Base-by-base conservation (phyloP, 1,284 basidiomycete genomes). In the Leccinum subfulvum region DNA sequence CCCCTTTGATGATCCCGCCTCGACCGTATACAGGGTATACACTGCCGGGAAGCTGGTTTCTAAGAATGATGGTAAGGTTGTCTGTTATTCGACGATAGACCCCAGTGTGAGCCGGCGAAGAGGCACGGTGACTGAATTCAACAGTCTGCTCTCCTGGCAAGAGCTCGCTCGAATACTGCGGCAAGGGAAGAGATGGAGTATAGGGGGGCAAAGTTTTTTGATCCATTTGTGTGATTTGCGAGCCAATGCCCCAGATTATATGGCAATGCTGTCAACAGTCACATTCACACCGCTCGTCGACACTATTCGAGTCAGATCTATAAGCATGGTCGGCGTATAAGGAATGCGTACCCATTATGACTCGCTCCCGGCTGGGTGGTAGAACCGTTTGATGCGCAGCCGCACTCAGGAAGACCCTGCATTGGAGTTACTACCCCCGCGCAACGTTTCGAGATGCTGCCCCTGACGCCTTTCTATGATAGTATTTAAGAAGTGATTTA, bases 81-180 rank as follows among this genome's bases (percentile, higher is more conserved):
- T 74, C 70, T n/a, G 75, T 75, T 64, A 73, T 76, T 60, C 74
- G 71, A 57, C 71, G 71, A 56, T 73, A 75, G 55, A 69, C 65
- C 14, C 70, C 73, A 0, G 55, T 58, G 28, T 55, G 63, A 56
- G 56, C 39, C 41, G 44, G 65, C 11, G 61, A 60, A 5, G 41
- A 44, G 33, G 41, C 26, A 23, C 58, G 61, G n/a, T 58, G 67
- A 59, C 55, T 58, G 41, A 56, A 64, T 57, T 65, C 69, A 3
- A 76, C 57, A 0, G 64, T 72, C 51, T 54, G 62, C 41, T 73
- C 73, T 52, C 72, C 75, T 18, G 74, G 73, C 9, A 68, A 62
- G 56, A 56, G 68, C 52, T 57, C 52, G 6, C 56, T 69, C 26
- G 72, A 76, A 64, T 73, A 76, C 10, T 30, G 26, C 1, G 75